A percentile compares a stretch with the other conserved stretches of the same genome.
phyloP scores from a whole-genome alignment of 768 basidiomycete genomes.

The Trametes coccinea region DNA sequence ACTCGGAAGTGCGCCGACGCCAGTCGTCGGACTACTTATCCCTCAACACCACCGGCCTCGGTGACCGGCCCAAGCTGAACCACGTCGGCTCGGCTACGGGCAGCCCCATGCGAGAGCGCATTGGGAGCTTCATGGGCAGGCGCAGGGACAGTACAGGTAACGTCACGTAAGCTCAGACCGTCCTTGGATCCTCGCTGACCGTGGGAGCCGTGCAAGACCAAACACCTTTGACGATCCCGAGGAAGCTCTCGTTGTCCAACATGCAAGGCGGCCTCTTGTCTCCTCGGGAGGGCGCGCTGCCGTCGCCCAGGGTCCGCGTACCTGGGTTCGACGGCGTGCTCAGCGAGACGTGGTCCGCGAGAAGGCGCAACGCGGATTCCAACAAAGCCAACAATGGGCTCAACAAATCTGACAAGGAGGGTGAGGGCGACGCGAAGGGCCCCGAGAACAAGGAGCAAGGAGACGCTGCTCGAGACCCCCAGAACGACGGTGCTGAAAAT shows the following conservation, averaged over 20 bases:
- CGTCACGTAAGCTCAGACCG: not conserved
- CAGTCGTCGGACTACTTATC: constrained; percentile 76
- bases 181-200: not conserved
- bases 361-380: constrained; percentile 58
- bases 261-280: constrained; percentile 51
- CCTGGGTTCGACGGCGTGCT: constrained; percentile 76
- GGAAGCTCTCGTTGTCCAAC: constrained; percentile 70
- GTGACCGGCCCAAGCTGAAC: constrained; percentile 60
- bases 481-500: not conserved
- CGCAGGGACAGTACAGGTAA: constrained; percentile 67
- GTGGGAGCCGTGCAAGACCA: constrained; percentile 48
- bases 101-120: constrained; percentile 67
- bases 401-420: constrained; percentile 34
- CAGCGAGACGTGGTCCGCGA: constrained; percentile 68
- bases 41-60: constrained; percentile 47
- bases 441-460: constrained; percentile 63
- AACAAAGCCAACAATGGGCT: constrained; percentile 41
- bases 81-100: constrained; percentile 48
- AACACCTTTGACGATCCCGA: constrained; percentile 51
- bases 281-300: constrained; percentile 58
- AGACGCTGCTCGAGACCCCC: constrained; percentile 34
- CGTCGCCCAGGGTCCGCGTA: constrained; percentile 66
- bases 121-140: constrained; percentile 56
- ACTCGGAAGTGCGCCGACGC: constrained; percentile 86
- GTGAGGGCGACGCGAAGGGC: constrained; percentile 43